phyloP scores from a whole-genome alignment of 2,329 filamentous ascomycete species.

The Lojkania enalia region DNA sequence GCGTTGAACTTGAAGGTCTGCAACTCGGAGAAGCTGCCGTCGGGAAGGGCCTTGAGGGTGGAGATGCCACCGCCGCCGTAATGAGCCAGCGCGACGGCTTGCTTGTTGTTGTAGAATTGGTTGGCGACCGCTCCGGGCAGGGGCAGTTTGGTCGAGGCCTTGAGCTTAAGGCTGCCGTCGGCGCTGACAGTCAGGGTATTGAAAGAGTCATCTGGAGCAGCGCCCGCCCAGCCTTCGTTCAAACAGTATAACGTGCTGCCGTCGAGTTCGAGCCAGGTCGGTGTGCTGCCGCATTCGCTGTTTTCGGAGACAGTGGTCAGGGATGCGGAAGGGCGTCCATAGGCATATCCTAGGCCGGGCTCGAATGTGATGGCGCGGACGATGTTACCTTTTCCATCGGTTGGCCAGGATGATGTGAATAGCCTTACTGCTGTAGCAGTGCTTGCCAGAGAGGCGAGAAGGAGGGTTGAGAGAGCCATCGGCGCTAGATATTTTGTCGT shows the following conservation, averaged over 20 bases:
- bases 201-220: conserved; percentile 54
- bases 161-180: conserved; percentile 45
- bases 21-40: conserved; percentile 21
- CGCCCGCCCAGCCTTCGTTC: conserved; percentile 64
- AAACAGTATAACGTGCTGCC: conserved; percentile 61
- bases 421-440: conserved; percentile 37
- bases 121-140: conserved; percentile 47
- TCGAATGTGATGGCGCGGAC: conserved; percentile 41
- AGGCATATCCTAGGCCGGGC: conserved; percentile 14
- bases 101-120: conserved; percentile 47
- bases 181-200: conserved; percentile 30
- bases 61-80: conserved; percentile 47
- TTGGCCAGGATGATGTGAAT: conserved; percentile 46
- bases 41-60: conserved; percentile 28
- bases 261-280: conserved; percentile 62
- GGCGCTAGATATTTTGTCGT: too few species aligned
- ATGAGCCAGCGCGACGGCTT: conserved; percentile 47
- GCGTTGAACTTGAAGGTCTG: conserved; percentile 49
- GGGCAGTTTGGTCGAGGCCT: conserved; percentile 39
- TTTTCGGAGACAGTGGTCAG: conserved; percentile 52
- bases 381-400: conserved; percentile 47
- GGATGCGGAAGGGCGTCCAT: conserved; percentile 9
- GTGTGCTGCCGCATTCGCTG: conserved; percentile 56
- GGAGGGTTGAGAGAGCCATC: conserved; percentile 22
- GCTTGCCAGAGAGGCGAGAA: conserved; percentile 23